Evolutionary conservation across 2,329 filamentous ascomycete species (phyloP).

Genomic region (Clarireedia homoeocarpa): DNA sequence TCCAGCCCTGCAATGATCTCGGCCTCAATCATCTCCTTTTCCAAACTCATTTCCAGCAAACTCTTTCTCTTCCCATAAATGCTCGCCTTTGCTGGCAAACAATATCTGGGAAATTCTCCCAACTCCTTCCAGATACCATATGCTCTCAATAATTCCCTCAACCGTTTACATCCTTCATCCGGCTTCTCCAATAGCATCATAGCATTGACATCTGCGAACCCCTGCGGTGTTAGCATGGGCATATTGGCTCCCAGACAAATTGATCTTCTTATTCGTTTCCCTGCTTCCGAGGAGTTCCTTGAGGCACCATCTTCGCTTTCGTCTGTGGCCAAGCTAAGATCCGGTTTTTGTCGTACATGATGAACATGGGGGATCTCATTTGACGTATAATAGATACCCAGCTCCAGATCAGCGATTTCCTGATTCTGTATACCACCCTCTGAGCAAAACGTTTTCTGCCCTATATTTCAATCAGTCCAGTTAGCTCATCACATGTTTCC

Average conservation of each 20-base stretch:
- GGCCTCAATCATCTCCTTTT: conserved; percentile 1
- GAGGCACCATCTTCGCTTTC: neutral
- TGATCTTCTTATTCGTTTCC: conserved; percentile 12
- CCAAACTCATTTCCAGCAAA: conserved; percentile 9
- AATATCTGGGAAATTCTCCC: conserved; percentile 15
- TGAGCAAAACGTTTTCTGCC: conserved; percentile 16
- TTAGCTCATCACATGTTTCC: neutral
- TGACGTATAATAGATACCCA: conserved; percentile 17
- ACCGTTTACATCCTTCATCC: conserved; percentile 9
- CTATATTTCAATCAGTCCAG: conserved; percentile 6
- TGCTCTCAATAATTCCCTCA: conserved; percentile 12
- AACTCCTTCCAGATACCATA: conserved; percentile 20
- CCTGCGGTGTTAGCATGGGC: conserved; percentile 48
- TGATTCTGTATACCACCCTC: conserved; percentile 13
- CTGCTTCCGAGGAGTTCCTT: neutral
- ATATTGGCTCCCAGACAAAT: conserved; percentile 20
- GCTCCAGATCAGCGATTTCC: conserved; percentile 21
- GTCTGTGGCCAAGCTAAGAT: neutral
- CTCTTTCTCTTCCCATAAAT: conserved; percentile 1
- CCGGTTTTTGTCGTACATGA: neutral
- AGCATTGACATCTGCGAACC: conserved; percentile 45
- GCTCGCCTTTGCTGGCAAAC: conserved; percentile 13
- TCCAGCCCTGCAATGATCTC: conserved; percentile 2
- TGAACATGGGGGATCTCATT: conserved; percentile 18
- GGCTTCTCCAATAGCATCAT: conserved; percentile 19